These are phyloP conservation scores for Hagleromyces aurorensis DNA, from an alignment of 805 yeast species.

Conservation along the genomic window DNA sequence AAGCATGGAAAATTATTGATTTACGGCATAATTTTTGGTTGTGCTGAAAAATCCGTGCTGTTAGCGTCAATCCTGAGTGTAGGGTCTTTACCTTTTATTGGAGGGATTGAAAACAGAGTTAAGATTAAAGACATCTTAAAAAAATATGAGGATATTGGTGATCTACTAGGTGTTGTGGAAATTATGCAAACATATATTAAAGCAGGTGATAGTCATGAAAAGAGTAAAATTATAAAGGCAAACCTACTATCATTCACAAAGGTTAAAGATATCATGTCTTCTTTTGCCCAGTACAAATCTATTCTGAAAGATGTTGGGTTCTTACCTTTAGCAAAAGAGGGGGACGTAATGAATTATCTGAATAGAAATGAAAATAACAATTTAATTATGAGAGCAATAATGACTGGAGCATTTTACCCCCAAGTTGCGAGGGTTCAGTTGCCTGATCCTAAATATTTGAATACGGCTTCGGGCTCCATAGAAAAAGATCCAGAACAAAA, in stretches of 20 bases:
- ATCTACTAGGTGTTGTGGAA: slow-evolving; percentile 56
- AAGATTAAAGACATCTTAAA: slow-evolving; percentile 41
- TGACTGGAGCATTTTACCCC: slow-evolving; percentile 80
- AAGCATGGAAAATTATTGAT: slow-evolving; percentile 77
- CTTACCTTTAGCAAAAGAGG: slow-evolving; percentile 46
- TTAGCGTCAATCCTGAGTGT: slow-evolving; percentile 70
- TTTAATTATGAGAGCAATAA: slow-evolving; percentile 51
- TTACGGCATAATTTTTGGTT: slow-evolving; percentile 74
- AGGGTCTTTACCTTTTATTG: slow-evolving; percentile 60
- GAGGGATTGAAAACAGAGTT: slow-evolving; percentile 56
- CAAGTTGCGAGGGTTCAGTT: slow-evolving; percentile 70
- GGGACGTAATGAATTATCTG: slow-evolving; percentile 26
- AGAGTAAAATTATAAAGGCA: slow-evolving; percentile 42
- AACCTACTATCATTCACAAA: slow-evolving; percentile 55
- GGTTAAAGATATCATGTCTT: slow-evolving; percentile 62
- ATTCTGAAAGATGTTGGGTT: slow-evolving; percentile 75
- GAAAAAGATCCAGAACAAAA: slow-evolving; percentile 81
- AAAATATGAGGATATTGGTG: slow-evolving; percentile 45
- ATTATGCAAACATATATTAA: slow-evolving; percentile 48
- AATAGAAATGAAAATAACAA: slow-evolving; percentile 47
- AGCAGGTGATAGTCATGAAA: slow-evolving; percentile 20
- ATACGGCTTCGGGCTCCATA: slow-evolving; percentile 69
- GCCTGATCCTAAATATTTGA: slow-evolving; percentile 71
- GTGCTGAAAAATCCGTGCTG: slow-evolving; percentile 68
- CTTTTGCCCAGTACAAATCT: slow-evolving; percentile 61